Base-by-base conservation (phyloP, 2,329 filamentous ascomycete species). In the Monosporascus sp. region DNA sequence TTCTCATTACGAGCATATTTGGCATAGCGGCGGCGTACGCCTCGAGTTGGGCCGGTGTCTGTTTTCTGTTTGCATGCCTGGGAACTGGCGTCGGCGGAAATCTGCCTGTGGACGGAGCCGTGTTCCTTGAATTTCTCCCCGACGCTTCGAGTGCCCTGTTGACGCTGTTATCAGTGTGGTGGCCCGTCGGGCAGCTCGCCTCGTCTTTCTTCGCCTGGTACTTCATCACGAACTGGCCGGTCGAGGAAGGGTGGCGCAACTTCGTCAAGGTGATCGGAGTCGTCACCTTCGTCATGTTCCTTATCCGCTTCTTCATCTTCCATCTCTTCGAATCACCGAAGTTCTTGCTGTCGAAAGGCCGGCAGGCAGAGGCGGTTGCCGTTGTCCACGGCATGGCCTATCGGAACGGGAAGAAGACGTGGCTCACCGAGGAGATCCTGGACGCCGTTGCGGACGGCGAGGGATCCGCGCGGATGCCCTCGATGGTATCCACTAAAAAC, bases 271-370 rank as follows among this genome's bases (percentile, higher is more conserved):
- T 85, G 1, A 83, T 92, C 20, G 90, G 90, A 47, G 73, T 86
- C 37, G 71, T 84, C 58, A 94, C 89, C 0, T 83, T 94, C 57
- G 68, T 76, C 70, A 90, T 94, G 87, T 95, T 92, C 63, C 68
- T 88, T 48, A 73, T 84, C 55, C 89, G 90, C 18, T 91, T 90
- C 75, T 85, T 90, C 69, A 65, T 91, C 55, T 95, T 95, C 71
- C 82, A 87, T 55, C 79, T 95, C 14, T 89, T 88, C 65, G 90
- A 96, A 66, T 94, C 90, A 6, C 90, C 90, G 46, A 94, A 94
- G 67, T 95, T 85, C 64, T 75, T 95, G 24, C 80, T 95, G 9
- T 87, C 85, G 20, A 79, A 82, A n/a, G 88, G 89, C 37, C 82
- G 88, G 6, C 87, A 95, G 67, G 73, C 81, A 15, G 89, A 94